Conservation (phyloP, 352 stramenopile species). For the Phytopythium aichiense region DNA sequence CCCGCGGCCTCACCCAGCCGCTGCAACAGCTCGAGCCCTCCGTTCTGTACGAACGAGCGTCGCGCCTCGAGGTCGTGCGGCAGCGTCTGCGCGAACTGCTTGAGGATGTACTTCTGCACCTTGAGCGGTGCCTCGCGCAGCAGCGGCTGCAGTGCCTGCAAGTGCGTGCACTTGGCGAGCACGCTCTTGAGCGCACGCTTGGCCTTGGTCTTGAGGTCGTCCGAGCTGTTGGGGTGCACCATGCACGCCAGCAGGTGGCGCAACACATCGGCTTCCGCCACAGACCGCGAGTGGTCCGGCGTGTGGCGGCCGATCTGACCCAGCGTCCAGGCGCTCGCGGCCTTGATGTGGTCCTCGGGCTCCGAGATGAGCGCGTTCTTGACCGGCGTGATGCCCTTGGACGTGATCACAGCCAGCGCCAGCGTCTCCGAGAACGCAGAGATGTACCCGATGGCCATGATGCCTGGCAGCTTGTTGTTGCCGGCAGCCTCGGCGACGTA, state of each 20-base stretch:
- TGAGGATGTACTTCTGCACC: slow-evolving; percentile 96
- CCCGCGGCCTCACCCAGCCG: slow-evolving; percentile 89
- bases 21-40: slow-evolving; percentile 91
- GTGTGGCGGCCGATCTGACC: slow-evolving; percentile 94
- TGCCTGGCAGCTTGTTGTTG: slow-evolving; percentile 92
- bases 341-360: slow-evolving; percentile 95
- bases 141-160: slow-evolving; percentile 90
- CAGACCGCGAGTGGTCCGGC: slow-evolving; percentile 89
- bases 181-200: slow-evolving; percentile 94
- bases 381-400: slow-evolving; percentile 90
- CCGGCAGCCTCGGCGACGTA: slow-evolving; percentile 88
- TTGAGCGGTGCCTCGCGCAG: slow-evolving; percentile 91
- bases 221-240: slow-evolving; percentile 88
- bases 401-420: slow-evolving; percentile 92
- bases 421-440: slow-evolving; percentile 94
- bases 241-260: slow-evolving; percentile 92
- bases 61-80: slow-evolving; percentile 92
- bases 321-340: slow-evolving; percentile 93
- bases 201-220: slow-evolving; percentile 93
- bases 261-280: slow-evolving; percentile 92
- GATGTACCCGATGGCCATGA: slow-evolving; percentile 96
- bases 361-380: slow-evolving; percentile 92
- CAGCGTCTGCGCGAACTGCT: slow-evolving; percentile 93
- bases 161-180: slow-evolving; percentile 93
- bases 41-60: slow-evolving; percentile 91